phyloP scores from a whole-genome alignment of 75 land plant species.

The Cupressus sempervirens region DNA sequence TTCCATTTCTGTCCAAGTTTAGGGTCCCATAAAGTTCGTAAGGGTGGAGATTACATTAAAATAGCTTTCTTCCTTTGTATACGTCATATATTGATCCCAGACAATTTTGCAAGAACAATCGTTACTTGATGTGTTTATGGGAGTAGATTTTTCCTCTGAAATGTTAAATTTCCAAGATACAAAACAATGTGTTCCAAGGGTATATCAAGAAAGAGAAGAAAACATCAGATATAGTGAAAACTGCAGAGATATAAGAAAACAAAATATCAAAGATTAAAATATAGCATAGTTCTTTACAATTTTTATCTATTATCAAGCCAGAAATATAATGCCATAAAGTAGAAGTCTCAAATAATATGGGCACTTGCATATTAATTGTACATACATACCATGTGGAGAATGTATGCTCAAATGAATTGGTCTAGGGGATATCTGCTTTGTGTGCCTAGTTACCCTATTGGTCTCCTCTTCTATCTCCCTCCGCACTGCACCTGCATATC shows the following conservation, averaged over 20 bases:
- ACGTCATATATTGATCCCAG: background rate
- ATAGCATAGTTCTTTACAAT: background rate
- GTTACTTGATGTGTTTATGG: background rate
- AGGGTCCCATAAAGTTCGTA: background rate
- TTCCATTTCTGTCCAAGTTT: background rate
- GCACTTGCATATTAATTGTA: background rate
- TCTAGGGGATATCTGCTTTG: conserved; percentile 74
- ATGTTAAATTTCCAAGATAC: too few relatives aligned
- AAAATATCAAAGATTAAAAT: background rate
- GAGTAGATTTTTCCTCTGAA: background rate
- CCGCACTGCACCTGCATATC: conserved; percentile 61
- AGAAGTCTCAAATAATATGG: background rate
- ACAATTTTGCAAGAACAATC: background rate
- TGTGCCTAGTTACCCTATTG: conserved; percentile 55
- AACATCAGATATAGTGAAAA: background rate
- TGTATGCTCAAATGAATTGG: conserved; percentile 92
- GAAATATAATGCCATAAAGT: background rate
- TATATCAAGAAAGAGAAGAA: background rate
- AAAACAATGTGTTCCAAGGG: background rate
- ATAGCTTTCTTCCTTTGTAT: background rate
- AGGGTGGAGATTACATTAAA: background rate
- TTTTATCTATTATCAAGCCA: background rate
- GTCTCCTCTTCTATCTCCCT: conserved; percentile 43
- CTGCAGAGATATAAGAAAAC: background rate
- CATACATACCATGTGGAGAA: conserved; percentile 66